Percentiles rank a stretch among this genome's conserved stretches.
phyloP scores from a whole-genome alignment of 371 early-diverging fungal species.

The Mucor circinelloides region DNA sequence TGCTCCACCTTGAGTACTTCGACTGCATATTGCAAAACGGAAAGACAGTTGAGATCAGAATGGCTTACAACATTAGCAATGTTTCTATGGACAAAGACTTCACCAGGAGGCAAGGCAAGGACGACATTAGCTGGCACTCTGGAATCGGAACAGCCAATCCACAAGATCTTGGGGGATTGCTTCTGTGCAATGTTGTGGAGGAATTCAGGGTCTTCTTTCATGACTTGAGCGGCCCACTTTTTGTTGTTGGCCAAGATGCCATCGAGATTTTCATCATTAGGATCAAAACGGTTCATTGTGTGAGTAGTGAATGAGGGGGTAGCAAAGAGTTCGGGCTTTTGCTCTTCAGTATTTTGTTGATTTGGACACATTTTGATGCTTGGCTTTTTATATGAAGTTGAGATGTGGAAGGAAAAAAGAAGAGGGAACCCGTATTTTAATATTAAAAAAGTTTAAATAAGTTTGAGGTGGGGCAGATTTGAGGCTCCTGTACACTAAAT shows the following conservation, averaged over 20 bases:
- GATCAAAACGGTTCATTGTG: slow-evolving; percentile 25
- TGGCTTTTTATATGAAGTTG: background rate
- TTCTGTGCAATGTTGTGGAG: slow-evolving; percentile 58
- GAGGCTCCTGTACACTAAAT: background rate
- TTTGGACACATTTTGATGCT: background rate
- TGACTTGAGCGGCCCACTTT: slow-evolving; percentile 43
- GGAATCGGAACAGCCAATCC: slow-evolving; percentile 95
- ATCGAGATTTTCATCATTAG: slow-evolving; percentile 23
- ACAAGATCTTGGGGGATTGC: slow-evolving; percentile 88
- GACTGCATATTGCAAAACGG: slow-evolving; percentile 92
- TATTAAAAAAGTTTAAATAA: background rate
- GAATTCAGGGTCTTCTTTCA: slow-evolving; percentile 39
- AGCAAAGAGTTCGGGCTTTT: background rate
- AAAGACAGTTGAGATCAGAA: slow-evolving; percentile 80
- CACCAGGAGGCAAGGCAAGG: slow-evolving; percentile 74
- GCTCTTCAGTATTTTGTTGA: background rate
- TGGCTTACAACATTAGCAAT: slow-evolving; percentile 90
- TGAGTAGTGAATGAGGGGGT: background rate
- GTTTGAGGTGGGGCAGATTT: background rate
- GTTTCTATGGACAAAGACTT: slow-evolving; percentile 94
- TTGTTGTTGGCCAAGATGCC: slow-evolving; percentile 33
- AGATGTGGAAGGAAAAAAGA: background rate
- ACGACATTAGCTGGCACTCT: slow-evolving; percentile 81
- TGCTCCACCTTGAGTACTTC: slow-evolving; percentile 90
- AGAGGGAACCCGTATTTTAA: background rate